Conservation (phyloP, 805 yeast species). For the Kodamaea hsintzibuensis region DNA sequence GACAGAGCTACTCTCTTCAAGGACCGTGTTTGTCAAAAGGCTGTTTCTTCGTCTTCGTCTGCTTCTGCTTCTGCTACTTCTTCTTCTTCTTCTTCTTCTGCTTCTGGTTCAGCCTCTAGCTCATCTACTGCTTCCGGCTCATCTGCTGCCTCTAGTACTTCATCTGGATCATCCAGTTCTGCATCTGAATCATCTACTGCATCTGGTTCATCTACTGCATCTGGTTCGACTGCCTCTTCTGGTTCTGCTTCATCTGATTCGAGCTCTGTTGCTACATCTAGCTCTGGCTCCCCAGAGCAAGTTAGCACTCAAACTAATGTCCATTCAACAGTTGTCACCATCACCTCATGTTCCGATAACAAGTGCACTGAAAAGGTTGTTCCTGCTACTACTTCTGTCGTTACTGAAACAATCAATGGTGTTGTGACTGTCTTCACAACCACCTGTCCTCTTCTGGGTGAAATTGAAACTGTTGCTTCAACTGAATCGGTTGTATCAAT, state of each 20-base stretch:
- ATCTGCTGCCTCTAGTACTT: background rate
- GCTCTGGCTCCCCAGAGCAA: background rate
- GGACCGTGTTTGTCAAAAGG: conserved; percentile 7
- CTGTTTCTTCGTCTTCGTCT: background rate
- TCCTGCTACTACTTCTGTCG: conserved; percentile 6
- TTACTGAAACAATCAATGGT: conserved; percentile 15
- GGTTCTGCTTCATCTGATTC: conserved; percentile 2
- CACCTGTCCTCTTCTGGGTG: conserved; percentile 10
- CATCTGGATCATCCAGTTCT: conserved; percentile 4
- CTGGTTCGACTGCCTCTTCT: background rate
- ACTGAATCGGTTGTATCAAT: background rate
- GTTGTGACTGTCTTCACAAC: conserved; percentile 15
- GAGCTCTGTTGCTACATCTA: background rate
- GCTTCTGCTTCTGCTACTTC: background rate
- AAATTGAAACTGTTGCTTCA: conserved; percentile 4
- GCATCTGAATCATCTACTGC: background rate
- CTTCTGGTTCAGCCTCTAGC: background rate
- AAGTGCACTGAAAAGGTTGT: conserved; percentile 6
- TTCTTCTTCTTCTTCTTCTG: background rate
- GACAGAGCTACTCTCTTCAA: conserved; percentile 17
- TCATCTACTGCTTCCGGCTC: background rate
- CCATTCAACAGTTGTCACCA: conserved; percentile 2
- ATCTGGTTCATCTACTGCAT: conserved; percentile 1
- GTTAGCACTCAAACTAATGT: background rate
- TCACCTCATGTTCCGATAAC: conserved; percentile 9